These are phyloP conservation scores for Pleurostoma richardsiae DNA, from an alignment of 2,329 filamentous ascomycete species.

Conservation along the genomic window DNA sequence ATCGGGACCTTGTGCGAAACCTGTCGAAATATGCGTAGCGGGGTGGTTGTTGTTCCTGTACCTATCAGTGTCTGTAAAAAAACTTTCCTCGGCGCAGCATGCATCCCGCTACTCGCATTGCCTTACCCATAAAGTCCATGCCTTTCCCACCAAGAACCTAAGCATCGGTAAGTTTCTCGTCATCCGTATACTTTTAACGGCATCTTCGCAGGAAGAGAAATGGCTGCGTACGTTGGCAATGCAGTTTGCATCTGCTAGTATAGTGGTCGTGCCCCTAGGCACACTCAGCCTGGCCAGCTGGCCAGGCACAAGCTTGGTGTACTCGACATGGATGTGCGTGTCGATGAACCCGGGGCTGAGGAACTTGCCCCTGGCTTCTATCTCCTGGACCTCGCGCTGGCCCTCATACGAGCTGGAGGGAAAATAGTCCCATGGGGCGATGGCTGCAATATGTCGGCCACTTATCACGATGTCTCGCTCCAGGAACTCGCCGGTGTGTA, in stretches of 20 bases:
- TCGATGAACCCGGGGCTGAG: conserved; percentile 15
- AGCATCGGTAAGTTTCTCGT: too few relatives aligned
- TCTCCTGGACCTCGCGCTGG: conserved; percentile 2
- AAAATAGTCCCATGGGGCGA: conserved; percentile 15
- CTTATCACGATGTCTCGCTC: conserved; percentile 12
- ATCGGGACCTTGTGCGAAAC: conserved; percentile 16
- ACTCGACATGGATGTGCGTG: conserved; percentile 16
- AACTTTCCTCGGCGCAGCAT: too few relatives aligned
- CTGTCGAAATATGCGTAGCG: conserved; percentile 11
- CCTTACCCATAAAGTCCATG: conserved; percentile 15
- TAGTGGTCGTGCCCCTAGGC: conserved; percentile 14
- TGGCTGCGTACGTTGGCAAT: conserved; percentile 13
- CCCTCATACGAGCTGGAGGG: conserved; percentile 1
- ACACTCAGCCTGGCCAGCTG: conserved; percentile 12
- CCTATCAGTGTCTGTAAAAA: background rate
- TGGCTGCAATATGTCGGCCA: conserved; percentile 15
- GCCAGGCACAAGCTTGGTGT: conserved; percentile 13
- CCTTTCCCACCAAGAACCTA: conserved; percentile 11
- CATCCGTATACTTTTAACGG: too few relatives aligned
- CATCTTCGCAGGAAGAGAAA: background rate
- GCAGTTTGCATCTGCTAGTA: conserved; percentile 16
- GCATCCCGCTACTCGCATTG: too few relatives aligned
- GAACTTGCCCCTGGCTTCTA: conserved; percentile 12
- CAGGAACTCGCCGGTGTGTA: conserved; percentile 14
- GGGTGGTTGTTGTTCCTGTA: conserved; percentile 9